A percentile compares a stretch with the other conserved stretches of the same genome.
Conservation (phyloP, 106 monocot genomes). For the Apostasia shenzhenica region DNA sequence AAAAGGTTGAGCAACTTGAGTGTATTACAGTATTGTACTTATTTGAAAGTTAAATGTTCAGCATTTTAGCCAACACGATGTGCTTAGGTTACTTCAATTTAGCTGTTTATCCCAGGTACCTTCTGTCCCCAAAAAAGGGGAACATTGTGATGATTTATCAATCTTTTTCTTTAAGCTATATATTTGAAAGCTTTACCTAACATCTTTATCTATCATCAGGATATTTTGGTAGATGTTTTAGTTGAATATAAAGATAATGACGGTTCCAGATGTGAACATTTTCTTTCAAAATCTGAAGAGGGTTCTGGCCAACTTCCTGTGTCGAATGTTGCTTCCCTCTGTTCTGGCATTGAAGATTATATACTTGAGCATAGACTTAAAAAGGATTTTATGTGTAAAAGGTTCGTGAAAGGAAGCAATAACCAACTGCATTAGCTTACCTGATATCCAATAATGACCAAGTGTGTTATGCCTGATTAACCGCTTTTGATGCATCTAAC, state of each 20-base stretch:
- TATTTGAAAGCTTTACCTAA: not conserved
- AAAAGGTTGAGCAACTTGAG: too few relatives aligned
- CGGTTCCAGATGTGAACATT: slow-evolving; percentile 22
- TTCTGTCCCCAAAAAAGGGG: too few relatives aligned
- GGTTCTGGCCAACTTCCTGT: slow-evolving; percentile 17
- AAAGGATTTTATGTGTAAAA: slow-evolving; percentile 19
- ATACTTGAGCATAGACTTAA: slow-evolving; percentile 33
- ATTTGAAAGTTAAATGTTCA: not conserved
- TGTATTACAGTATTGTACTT: not conserved
- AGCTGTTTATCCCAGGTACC: too few relatives aligned
- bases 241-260: slow-evolving; percentile 29
- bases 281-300: slow-evolving; percentile 28
- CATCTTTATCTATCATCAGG: slow-evolving; percentile 24
- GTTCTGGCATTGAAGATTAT: slow-evolving; percentile 60
- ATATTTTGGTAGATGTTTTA: slow-evolving; percentile 31
- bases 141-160: not conserved
- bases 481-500: too few relatives aligned
- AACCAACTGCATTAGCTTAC: too few relatives aligned
- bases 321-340: slow-evolving; percentile 36
- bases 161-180: not conserved
- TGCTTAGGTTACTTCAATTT: too few relatives aligned
- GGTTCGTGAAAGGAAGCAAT: too few relatives aligned
- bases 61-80: not conserved
- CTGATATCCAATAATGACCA: too few relatives aligned
- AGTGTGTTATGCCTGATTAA: too few relatives aligned